These are phyloP conservation scores for Quercus tomentella DNA, from an alignment of 331 rosid species.

Conservation along the genomic window DNA sequence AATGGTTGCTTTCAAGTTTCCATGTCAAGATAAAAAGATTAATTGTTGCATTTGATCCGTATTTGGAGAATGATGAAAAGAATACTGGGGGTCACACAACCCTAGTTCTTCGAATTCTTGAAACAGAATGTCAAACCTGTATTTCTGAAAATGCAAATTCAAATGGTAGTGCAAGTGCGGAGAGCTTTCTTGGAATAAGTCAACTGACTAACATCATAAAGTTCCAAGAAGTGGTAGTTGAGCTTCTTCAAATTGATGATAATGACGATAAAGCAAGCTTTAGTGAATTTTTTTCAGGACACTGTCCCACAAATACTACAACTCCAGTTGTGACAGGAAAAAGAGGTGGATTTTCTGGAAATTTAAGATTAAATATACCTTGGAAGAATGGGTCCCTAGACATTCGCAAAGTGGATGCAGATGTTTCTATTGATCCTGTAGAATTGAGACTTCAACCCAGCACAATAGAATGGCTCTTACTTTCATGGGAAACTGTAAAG, in stretches of 20 bases:
- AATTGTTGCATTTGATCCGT: constrained; percentile 83
- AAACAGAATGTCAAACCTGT: constrained; percentile 82
- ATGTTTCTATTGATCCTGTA: constrained; percentile 66
- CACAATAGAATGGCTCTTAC: constrained; percentile 61
- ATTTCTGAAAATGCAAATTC: constrained; percentile 64
- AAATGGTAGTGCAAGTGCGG: constrained; percentile 36
- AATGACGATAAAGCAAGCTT: constrained; percentile 21
- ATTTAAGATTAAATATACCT: constrained; percentile 74
- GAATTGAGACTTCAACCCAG: constrained; percentile 74
- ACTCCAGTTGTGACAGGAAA: constrained; percentile 67
- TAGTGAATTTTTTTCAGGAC: constrained; percentile 35
- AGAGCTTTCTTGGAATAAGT: constrained; percentile 74
- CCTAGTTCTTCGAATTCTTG: constrained; percentile 75
- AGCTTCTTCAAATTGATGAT: constrained; percentile 62
- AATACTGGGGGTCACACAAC: constrained; percentile 24
- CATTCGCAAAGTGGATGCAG: constrained; percentile 76
- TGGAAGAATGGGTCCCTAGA: constrained; percentile 97
- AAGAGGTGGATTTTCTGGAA: constrained; percentile 84
- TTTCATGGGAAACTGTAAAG: constrained; percentile 55
- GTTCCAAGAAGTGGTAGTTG: constrained; percentile 77
- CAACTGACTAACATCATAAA: constrained; percentile 69
- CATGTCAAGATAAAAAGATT: constrained; percentile 56
- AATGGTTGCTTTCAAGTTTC: constrained; percentile 81
- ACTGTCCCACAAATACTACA: constrained; percentile 33
- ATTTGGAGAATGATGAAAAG: constrained; percentile 32